These are phyloP conservation scores for Fusarium bulbicola DNA, from an alignment of 2,329 filamentous ascomycete species.

Conservation along the genomic window DNA sequence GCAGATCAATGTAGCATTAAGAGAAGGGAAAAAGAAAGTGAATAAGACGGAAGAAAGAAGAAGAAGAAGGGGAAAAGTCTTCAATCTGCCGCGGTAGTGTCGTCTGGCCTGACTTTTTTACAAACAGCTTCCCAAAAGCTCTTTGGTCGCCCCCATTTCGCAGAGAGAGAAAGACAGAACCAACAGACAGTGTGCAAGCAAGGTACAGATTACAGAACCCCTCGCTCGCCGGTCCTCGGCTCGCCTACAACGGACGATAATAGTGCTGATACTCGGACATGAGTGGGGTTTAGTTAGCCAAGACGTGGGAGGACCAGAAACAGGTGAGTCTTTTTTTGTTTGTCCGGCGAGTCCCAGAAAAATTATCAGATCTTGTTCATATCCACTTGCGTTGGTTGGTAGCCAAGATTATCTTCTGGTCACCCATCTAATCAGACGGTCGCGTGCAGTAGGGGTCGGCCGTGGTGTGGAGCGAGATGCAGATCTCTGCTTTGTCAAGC, in stretches of 20 bases:
- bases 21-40: background rate
- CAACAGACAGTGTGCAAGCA: constrained; percentile 3
- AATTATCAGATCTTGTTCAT: constrained; percentile 17
- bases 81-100: background rate
- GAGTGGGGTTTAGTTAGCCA: background rate
- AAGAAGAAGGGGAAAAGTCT: background rate
- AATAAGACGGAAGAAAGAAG: background rate
- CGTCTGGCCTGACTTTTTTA: constrained; percentile 15
- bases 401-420: constrained; percentile 19
- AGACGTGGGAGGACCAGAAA: background rate
- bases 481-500: background rate
- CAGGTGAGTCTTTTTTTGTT: constrained; percentile 1
- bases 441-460: constrained; percentile 14
- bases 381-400: constrained; percentile 2
- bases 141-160: constrained; percentile 1
- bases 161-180: background rate
- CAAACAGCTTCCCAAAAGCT: background rate
- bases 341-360: background rate
- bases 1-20: background rate
- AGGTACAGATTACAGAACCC: background rate
- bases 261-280: background rate
- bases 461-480: background rate
- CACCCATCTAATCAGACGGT: constrained; percentile 24
- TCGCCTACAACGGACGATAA: background rate
- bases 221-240: constrained; percentile 5